phyloP scores from a whole-genome alignment of 2,329 filamentous ascomycete species.

The Mollisiaceae sp. region DNA sequence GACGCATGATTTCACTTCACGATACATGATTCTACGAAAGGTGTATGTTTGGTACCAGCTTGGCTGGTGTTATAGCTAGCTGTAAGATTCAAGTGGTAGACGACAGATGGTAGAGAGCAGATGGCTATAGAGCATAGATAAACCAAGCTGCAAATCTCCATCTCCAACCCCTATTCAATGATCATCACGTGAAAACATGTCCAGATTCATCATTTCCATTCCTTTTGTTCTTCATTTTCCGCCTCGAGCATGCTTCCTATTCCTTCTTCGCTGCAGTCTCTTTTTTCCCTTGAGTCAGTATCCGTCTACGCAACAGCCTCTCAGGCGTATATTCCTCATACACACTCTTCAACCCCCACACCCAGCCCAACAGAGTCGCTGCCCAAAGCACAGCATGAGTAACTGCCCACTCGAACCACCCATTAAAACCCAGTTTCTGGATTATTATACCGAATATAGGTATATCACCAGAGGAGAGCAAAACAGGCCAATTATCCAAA shows the following conservation, averaged over 20 bases:
- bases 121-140: neutral
- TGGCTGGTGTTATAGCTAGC: neutral
- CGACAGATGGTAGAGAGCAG: too few species aligned
- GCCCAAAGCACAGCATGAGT: conserved; percentile 18
- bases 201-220: neutral
- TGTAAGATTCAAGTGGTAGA: too few species aligned
- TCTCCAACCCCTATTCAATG: neutral
- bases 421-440: neutral
- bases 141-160: neutral
- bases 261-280: neutral
- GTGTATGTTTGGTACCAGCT: neutral
- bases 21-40: neutral
- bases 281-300: neutral
- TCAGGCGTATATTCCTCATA: conserved; percentile 25
- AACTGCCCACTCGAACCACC: conserved; percentile 17
- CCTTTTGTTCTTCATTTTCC: too few species aligned
- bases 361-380: conserved; percentile 1
- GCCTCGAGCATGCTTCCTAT: neutral
- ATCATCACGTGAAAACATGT: neutral
- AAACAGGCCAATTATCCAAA: conserved; percentile 28
- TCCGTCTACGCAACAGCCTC: neutral
- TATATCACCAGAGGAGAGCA: neutral
- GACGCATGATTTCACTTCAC: conserved; percentile 15
- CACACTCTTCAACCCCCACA: conserved; percentile 16
- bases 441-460: conserved; percentile 4